Evolutionary conservation across 2,329 filamentous ascomycete genomes (phyloP), one percentile per base, ranked within the genome.

Genomic region (Venturia aucupariae): DNA sequence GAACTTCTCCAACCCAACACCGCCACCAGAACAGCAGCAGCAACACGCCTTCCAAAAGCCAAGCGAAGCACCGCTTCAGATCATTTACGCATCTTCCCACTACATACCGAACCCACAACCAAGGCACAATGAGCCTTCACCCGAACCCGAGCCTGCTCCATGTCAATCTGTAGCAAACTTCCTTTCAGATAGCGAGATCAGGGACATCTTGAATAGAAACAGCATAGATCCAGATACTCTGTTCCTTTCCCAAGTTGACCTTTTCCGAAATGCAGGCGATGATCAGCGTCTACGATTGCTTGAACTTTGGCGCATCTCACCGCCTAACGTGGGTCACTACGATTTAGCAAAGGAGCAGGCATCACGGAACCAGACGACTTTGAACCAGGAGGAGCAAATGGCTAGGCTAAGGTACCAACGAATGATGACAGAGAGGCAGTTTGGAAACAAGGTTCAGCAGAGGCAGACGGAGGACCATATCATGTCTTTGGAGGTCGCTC

Each of bases 251-350:
- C 92, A 96, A 74, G 76, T 92, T 62, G 83, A 89, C 66, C 84
- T 96, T 48, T 95, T 96, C 80, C 84, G 84, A 68, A 85, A 87
- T 67, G 90, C 90, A 62, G 86, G 89, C 65, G 78, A 83, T 30
- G 81, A 87, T 54, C 90, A 96, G 74, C 85, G 88, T 71, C 77
- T 86, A 65, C 85, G 90, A 27, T 81, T 96, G 19, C 80, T 96
- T 46, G 88, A 96, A 73, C 84, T 96, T 19, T 96, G 92, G 92
- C 86, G 85, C 66, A 90, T 92, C 68, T 90, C 86, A 65, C 90
- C 90, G 27, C 89, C 89, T 0, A 79, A 64, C 32, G 13, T 78
- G 60, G 81, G 83, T 63, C 83, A 84, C 68, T 78, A 81, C 2
- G 76, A 80, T 11, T 72, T 85, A 11, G 80, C 82, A 68, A 80